A percentile compares a stretch with the other conserved stretches of the same genome.
phyloP scores from a whole-genome alignment of 768 basidiomycete species.

The Pisolithus orientalis region DNA sequence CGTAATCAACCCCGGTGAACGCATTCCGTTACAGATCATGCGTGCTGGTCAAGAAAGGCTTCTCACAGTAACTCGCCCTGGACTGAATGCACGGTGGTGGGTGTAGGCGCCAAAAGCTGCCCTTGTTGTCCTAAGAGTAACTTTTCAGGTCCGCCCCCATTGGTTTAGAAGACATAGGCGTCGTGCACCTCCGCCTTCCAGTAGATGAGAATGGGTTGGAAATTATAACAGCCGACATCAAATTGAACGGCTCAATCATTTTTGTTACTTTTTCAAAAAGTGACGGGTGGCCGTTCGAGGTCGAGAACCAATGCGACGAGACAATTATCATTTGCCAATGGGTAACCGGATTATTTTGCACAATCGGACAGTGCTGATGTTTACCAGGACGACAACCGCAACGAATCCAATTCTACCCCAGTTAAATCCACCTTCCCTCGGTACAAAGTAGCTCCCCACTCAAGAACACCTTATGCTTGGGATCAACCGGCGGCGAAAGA shows the following conservation, averaged over 20 bases:
- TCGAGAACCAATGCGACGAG: conserved; percentile 86
- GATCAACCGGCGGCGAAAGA: conserved; percentile 81
- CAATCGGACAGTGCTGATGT: neutral
- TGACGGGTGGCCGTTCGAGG: conserved; percentile 81
- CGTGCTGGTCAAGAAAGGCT: conserved; percentile 64
- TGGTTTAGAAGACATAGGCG: conserved; percentile 87
- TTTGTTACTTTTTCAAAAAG: conserved; percentile 67
- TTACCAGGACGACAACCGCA: conserved; percentile 40
- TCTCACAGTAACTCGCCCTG: conserved; percentile 81
- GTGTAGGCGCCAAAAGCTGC: conserved; percentile 9
- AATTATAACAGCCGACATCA: conserved; percentile 70
- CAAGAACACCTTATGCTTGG: conserved; percentile 77
- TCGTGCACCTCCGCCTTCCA: conserved; percentile 65
- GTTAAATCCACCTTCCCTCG: conserved; percentile 32
- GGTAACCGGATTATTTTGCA: conserved; percentile 33
- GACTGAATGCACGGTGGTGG: conserved; percentile 78
- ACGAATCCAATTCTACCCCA: conserved; percentile 25
- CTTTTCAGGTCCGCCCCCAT: conserved; percentile 80
- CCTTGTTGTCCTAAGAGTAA: neutral
- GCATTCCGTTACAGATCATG: conserved; percentile 61
- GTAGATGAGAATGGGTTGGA: conserved; percentile 34
- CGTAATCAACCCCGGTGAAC: conserved; percentile 60
- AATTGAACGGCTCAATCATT: conserved; percentile 81
- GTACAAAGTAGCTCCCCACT: conserved; percentile 56
- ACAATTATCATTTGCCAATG: conserved; percentile 65